Percentiles rank a stretch among this genome's conserved stretches.
phyloP scores from a whole-genome alignment of 768 basidiomycete species.

The Gautieria morchelliformis region DNA sequence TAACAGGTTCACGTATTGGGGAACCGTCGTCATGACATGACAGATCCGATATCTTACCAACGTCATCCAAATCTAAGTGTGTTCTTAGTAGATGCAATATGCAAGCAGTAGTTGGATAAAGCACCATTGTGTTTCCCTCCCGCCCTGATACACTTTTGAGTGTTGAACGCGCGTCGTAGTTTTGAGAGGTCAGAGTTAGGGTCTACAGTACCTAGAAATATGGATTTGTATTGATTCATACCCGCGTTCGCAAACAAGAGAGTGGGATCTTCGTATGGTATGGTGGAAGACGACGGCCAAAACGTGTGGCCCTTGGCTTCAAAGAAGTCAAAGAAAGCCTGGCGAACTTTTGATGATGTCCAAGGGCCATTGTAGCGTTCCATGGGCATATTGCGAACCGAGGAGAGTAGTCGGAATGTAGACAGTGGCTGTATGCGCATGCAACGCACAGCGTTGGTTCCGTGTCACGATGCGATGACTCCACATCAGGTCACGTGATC shows the following conservation, averaged over 20 bases:
- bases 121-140: slow-evolving; percentile 98
- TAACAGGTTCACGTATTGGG: not conserved
- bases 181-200: slow-evolving; percentile 87
- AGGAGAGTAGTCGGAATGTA: not conserved
- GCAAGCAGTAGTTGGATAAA: slow-evolving; percentile 7
- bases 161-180: slow-evolving; percentile 89
- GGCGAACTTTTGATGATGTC: slow-evolving; percentile 75
- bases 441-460: not conserved
- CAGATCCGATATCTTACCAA: slow-evolving; percentile 38
- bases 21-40: not conserved
- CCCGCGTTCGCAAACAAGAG: slow-evolving; percentile 97
- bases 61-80: slow-evolving; percentile 85
- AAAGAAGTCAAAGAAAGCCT: slow-evolving; percentile 91
- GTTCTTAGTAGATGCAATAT: slow-evolving; percentile 3
- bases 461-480: too few species aligned
- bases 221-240: slow-evolving; percentile 96
- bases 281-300: slow-evolving; percentile 83
- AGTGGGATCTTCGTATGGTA: slow-evolving; percentile 97
- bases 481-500: too few species aligned
- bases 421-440: slow-evolving; percentile 8
- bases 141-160: slow-evolving; percentile 96
- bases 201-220: slow-evolving; percentile 97
- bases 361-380: slow-evolving; percentile 29
- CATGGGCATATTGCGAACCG: slow-evolving; percentile 2
- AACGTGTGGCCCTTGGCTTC: slow-evolving; percentile 71